phyloP scores from a whole-genome alignment of 208 protist species.

The Trypanosoma boissoni region DNA sequence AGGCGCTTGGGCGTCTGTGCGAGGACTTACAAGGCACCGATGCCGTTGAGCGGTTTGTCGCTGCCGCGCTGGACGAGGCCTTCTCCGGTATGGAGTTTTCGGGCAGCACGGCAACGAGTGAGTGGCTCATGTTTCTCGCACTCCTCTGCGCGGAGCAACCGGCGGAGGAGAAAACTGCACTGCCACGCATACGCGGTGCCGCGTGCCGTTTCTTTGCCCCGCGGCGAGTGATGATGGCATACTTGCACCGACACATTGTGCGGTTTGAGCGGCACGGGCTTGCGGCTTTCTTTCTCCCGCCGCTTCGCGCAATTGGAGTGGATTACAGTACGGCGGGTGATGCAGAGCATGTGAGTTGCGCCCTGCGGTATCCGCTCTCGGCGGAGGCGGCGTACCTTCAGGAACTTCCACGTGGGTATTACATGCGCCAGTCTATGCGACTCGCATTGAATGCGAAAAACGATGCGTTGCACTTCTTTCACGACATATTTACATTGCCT shows the following conservation, averaged over 20 bases:
- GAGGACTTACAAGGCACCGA: constrained; percentile 2
- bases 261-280: constrained; percentile 38
- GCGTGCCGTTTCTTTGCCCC: constrained; percentile 18
- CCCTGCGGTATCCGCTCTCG: constrained; percentile 28
- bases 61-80: constrained; percentile 20
- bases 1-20: constrained; percentile 29
- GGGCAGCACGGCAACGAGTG: constrained; percentile 13
- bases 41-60: constrained; percentile 20
- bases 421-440: constrained; percentile 26
- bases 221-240: constrained; percentile 24
- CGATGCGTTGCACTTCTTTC: constrained; percentile 31
- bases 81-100: not conserved
- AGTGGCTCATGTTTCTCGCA: constrained; percentile 54
- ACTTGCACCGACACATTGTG: constrained; percentile 46
- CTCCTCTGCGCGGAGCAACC: constrained; percentile 36
- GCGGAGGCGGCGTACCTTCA: constrained; percentile 43
- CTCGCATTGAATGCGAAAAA: constrained; percentile 33
- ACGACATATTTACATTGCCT: constrained; percentile 17
- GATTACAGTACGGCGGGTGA: constrained; percentile 43
- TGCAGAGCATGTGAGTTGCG: constrained; percentile 28
- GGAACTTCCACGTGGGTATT: constrained; percentile 56
- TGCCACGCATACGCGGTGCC: constrained; percentile 31
- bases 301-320: constrained; percentile 65
- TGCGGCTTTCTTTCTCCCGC: constrained; percentile 58
- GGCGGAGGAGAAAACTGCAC: constrained; percentile 15